Evolutionary conservation across 257 asterid species (phyloP).

Genomic region (Rauvolfia tetraphylla): DNA sequence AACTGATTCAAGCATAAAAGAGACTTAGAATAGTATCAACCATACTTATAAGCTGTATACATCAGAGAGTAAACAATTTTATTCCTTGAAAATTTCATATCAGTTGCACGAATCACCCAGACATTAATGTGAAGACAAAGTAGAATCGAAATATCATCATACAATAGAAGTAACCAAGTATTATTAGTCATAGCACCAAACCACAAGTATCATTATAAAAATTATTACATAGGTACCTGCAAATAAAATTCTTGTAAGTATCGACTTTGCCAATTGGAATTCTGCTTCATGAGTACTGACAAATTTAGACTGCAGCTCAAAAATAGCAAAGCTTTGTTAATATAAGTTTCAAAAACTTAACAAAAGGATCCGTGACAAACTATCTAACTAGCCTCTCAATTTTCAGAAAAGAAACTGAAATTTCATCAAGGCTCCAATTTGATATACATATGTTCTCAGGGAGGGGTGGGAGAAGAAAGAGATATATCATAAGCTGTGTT

Average conservation of each 20-base stretch:
- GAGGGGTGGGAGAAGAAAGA: not conserved
- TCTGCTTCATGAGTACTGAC: conserved; percentile 60
- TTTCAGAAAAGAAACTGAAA: not conserved
- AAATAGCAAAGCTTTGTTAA: not conserved
- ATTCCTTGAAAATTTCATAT: not conserved
- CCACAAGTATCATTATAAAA: not conserved
- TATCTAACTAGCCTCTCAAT: not conserved
- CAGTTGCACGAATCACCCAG: not conserved
- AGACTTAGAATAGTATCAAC: not conserved
- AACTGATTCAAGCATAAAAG: conserved; percentile 25
- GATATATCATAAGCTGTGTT: not conserved
- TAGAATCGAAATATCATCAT: no score
- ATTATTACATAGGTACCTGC: conserved; percentile 40
- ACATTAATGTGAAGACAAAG: not conserved
- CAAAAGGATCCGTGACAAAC: not conserved
- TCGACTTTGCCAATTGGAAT: conserved; percentile 47
- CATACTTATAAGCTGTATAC: not conserved
- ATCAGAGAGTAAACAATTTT: not conserved
- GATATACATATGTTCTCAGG: not conserved
- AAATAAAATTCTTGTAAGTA: conserved; percentile 42
- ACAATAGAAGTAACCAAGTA: not conserved
- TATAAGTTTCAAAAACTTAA: not conserved
- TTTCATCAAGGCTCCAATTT: not conserved
- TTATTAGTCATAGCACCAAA: conserved; percentile 5
- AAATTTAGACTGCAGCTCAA: conserved; percentile 58